Conservation (phyloP, 306 rosid genomes). For the Trifolium fragiferum region DNA sequence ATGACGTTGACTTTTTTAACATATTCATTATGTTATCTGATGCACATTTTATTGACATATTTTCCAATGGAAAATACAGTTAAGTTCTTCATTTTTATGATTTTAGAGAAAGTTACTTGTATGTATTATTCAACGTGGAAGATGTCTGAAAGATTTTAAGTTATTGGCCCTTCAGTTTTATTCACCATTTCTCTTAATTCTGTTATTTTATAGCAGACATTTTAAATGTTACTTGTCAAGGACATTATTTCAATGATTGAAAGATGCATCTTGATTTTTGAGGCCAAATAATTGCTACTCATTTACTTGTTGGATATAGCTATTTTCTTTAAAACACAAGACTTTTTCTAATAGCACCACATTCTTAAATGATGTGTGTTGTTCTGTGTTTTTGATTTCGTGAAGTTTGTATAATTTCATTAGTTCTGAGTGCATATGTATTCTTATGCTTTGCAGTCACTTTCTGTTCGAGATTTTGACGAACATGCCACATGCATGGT, state of each 20-base stretch:
- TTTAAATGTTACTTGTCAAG: constrained; percentile 10
- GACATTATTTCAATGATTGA: constrained; percentile 9
- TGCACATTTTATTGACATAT: constrained; percentile 14
- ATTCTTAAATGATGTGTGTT: constrained; percentile 6
- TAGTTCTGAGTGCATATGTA: constrained; percentile 25
- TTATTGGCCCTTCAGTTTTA: constrained; percentile 18
- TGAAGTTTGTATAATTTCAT: not conserved
- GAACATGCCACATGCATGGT: constrained; percentile 79
- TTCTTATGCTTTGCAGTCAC: constrained; percentile 63
- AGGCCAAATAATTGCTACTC: constrained; percentile 17
- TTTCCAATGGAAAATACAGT: not conserved
- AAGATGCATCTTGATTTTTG: constrained; percentile 1
- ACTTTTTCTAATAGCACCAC: constrained; percentile 8
- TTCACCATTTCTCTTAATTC: constrained; percentile 19
- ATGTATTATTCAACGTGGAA: constrained; percentile 12
- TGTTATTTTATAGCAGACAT: not conserved
- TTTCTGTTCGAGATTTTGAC: constrained; percentile 87
- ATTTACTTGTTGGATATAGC: constrained; percentile 19
- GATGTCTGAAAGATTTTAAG: not conserved
- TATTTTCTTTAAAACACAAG: not conserved
- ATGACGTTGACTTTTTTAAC: not conserved
- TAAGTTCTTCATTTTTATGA: not conserved
- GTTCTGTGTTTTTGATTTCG: constrained; percentile 12
- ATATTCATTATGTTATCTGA: constrained; percentile 32
- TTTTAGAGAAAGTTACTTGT: constrained; percentile 5